Evolutionary conservation across 192 early-diverging fungal species (phyloP), one percentile per base, ranked within the genome.

Genomic region (Chytriomyces sp.): DNA sequence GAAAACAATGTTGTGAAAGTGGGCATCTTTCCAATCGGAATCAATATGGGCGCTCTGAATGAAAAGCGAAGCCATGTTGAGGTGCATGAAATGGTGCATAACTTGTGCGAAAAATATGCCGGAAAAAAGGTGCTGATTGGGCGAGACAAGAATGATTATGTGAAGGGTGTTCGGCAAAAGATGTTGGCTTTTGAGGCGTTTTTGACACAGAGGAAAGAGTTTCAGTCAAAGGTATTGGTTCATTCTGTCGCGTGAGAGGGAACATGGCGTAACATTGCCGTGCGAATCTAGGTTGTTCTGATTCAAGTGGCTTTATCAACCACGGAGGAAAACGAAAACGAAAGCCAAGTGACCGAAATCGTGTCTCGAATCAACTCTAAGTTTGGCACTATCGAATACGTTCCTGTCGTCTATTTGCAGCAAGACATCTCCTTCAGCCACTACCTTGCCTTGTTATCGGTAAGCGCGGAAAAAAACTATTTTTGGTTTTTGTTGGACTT

Each of bases 271-370:
- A 9, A 81, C 44, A 6, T 78, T 18, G 68, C 45, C 50, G 44
- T 44, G 24, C 49, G 9, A 50, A 60, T 10, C 18, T 80, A 90
- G 88, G 94, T 96, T 1, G 94, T 97, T 13, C 81, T 98, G 69
- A 97, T 97, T 66, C 97, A 98, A 83, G 95, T 98, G 11, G 94
- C 95, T 2, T 83, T 96, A 49, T 94, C 95, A 7, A 96, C 97
- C 0, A 88, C 94, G 6, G 94, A 97, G 77, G 91, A 93, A 69
- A 96, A 97, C 84, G 94, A 97, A 78, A 80, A 91, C 24, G 91
- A 96, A 72, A 89, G 87, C 45, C 91, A 96, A 62, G 94, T 96
- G 11, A 90, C 91, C 63, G 95, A 98, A 74, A 92, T 96, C 9
- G 97, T 97, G 5, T 89, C 94, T 24, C 87, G 95, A 10, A 94